phyloP scores from a whole-genome alignment of 495 filamentous ascomycete species.

The Aspergillus olivimuriae region DNA sequence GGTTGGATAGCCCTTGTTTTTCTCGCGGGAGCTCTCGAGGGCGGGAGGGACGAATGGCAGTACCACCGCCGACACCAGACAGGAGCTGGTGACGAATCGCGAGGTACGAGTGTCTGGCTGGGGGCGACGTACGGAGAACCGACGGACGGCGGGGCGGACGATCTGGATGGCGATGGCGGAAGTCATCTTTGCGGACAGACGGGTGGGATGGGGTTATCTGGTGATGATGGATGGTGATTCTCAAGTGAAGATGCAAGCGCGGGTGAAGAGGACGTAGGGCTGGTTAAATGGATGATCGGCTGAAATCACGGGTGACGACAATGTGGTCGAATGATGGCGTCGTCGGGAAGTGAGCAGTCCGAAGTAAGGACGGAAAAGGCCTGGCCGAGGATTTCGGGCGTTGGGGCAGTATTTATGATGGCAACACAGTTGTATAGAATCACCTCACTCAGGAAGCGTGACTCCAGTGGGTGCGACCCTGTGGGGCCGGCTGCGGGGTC shows the following conservation, averaged over 20 bases:
- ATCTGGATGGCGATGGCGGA: conserved; percentile 19
- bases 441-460: neutral
- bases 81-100: conserved; percentile 35
- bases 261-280: no score
- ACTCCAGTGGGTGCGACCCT: conserved; percentile 1
- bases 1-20: conserved; percentile 27
- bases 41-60: conserved; percentile 42
- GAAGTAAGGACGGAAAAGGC: no score
- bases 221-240: neutral
- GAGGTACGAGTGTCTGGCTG: conserved; percentile 31
- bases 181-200: conserved; percentile 21
- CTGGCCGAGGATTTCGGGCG: no score
- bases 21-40: conserved; percentile 37
- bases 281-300: no score
- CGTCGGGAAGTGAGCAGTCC: no score
- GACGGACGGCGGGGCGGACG: conserved; percentile 34
- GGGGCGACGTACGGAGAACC: conserved; percentile 40
- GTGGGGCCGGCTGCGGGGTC: neutral
- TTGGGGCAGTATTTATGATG: neutral
- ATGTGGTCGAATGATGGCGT: no score
- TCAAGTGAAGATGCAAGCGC: no score
- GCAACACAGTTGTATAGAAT: neutral
- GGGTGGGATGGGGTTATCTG: neutral
- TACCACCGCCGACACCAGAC: conserved; percentile 36
- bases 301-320: no score